Percentiles rank a stretch among this genome's conserved stretches.
Conservation (phyloP, 1,139 yeast genomes). For the Yamadazyma jaroonii region DNA sequence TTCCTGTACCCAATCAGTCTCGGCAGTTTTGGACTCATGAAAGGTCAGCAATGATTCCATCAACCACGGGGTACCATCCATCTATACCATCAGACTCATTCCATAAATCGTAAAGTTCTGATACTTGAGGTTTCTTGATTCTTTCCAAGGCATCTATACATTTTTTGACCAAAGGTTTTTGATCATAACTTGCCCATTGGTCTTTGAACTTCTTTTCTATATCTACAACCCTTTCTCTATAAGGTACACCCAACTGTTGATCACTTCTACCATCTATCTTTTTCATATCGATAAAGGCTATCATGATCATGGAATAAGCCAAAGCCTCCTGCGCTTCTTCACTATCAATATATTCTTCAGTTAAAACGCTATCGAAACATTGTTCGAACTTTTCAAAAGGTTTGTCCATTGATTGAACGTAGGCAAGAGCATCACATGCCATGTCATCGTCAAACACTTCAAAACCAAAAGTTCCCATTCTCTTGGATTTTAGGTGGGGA, state of each 20-base stretch:
- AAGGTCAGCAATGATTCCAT: constrained; percentile 1
- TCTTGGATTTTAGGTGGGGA: too few relatives aligned
- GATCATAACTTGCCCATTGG: constrained; percentile 4
- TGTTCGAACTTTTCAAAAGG: constrained; percentile 8
- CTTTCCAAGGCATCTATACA: constrained; percentile 4
- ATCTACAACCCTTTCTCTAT: constrained; percentile 4
- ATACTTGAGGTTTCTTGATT: constrained; percentile 5
- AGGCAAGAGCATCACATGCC: constrained; percentile 12
- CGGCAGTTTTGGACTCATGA: too few relatives aligned
- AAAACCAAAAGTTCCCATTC: constrained; percentile 18
- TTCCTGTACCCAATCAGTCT: too few relatives aligned
- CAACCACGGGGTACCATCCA: constrained; percentile 6
- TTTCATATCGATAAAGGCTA: constrained; percentile 7
- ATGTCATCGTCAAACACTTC: constrained; percentile 16
- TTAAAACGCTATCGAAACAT: constrained; percentile 2
- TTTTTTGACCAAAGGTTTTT: neutral
- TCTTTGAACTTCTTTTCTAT: constrained; percentile 6
- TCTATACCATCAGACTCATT: constrained; percentile 6
- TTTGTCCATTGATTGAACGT: constrained; percentile 3
- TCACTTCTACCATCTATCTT: constrained; percentile 4
- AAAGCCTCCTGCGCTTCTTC: constrained; percentile 10
- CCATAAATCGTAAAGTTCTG: constrained; percentile 12
- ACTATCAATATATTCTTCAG: constrained; percentile 9
- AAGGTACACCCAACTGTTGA: constrained; percentile 2
- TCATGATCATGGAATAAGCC: constrained; percentile 8